phyloP scores from a whole-genome alignment of 345 rosid species.

The Balakata baccata region DNA sequence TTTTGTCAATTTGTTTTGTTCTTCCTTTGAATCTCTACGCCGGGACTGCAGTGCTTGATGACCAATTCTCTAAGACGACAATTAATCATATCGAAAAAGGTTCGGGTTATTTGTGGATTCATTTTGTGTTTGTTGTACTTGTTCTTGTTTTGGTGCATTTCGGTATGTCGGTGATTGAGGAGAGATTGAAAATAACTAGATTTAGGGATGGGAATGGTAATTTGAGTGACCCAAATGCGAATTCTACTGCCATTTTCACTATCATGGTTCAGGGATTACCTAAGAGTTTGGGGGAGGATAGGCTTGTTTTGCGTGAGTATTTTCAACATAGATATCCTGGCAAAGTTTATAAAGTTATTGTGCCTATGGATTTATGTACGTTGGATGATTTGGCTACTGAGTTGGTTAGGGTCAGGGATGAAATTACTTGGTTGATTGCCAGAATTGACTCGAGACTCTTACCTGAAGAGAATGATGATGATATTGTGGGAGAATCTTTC shows the following conservation, averaged over 20 bases:
- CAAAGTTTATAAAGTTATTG: conserved; percentile 65
- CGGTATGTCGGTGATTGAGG: conserved; percentile 64
- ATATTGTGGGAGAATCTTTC: conserved; percentile 21
- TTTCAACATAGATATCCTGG: conserved; percentile 76
- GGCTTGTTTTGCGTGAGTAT: conserved; percentile 60
- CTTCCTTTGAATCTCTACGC: conserved; percentile 80
- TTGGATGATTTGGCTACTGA: conserved; percentile 87
- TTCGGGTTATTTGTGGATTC: conserved; percentile 76
- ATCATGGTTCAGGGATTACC: conserved; percentile 91
- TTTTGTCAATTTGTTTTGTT: conserved; percentile 55
- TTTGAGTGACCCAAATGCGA: conserved; percentile 55
- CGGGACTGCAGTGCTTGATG: conserved; percentile 66
- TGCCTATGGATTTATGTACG: conserved; percentile 97
- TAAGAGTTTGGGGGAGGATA: conserved; percentile 69
- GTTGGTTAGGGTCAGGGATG: conserved; percentile 73
- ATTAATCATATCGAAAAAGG: conserved; percentile 79
- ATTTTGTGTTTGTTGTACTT: conserved; percentile 64
- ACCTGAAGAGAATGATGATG: conserved; percentile 42
- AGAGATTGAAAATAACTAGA: conserved; percentile 72
- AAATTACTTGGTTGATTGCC: conserved; percentile 86
- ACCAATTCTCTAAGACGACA: conserved; percentile 85
- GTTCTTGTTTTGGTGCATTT: conserved; percentile 63
- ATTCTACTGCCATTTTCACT: conserved; percentile 77
- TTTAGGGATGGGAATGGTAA: conserved; percentile 94
- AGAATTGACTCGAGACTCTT: conserved; percentile 72